Evolutionary conservation across 108 stramenopile species (phyloP), one percentile per base, ranked within the genome.

Genomic region (Cyclotella cryptica): DNA sequence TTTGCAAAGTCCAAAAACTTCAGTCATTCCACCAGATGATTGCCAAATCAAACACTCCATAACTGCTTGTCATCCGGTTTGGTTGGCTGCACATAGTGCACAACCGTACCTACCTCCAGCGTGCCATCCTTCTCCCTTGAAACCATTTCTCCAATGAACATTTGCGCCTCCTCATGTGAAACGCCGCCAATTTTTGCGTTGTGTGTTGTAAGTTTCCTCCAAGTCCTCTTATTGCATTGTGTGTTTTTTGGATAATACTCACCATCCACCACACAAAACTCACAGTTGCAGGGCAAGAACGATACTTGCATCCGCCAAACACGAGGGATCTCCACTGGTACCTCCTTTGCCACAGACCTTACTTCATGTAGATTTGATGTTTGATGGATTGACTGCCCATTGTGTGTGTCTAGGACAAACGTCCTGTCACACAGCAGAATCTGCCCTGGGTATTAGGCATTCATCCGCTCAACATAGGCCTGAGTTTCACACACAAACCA

Each of bases 291-390:
- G n/a, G 45, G 66, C 7, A 10, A 10, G 24, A 43, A 43, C 10
- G 45, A 8, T 17, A n/a, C n/a, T n/a, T 10, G 10, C n/a, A 49
- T 10, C 14, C 42, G 66, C 43, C 66, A 66, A 13, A 44, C 42
- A 13, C 46, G 17, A 9, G 66, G 66, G n/a, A 40, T 9, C 26
- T 13, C 42, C 11, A 13, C 9, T 49, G 66, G 66, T 13, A 47
- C 39, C 14, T 10, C 43, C 41, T 53, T 27, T 24, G 52, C 70
- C 18, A 43, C 24, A 3, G 70, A 71, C 8, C 53, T 0, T 7
- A 71, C 54, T 43, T 71, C 70, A 26, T 71, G 70, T 3, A 71
- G 70, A 7, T 58, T 0, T 42, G 10, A 57, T 6, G 70, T 71
- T 21, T 35, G 30, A 17, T 39, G 21, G 9, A 71, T 55, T 0